A percentile compares a stretch with the other conserved stretches of the same genome.
These are phyloP conservation scores for Arachnopeziza araneosa DNA, from an alignment of 2,329 filamentous ascomycete species.

Conservation along the genomic window DNA sequence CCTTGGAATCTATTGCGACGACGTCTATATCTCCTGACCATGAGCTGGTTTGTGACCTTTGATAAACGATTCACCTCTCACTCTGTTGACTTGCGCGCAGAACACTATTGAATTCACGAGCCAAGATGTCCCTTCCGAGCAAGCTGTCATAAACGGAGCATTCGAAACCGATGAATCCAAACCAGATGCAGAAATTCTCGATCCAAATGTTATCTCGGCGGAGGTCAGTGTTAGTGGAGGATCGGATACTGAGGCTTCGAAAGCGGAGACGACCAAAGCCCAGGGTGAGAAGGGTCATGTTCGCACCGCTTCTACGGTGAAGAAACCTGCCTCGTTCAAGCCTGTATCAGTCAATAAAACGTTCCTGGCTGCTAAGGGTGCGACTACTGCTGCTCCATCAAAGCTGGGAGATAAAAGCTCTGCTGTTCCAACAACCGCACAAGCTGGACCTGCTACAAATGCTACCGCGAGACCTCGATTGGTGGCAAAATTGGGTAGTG, in stretches of 20 bases:
- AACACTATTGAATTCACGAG: slow-evolving; percentile 43
- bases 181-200: slow-evolving; percentile 49
- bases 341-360: slow-evolving; percentile 80
- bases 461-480: slow-evolving; percentile 62
- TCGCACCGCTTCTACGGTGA: slow-evolving; percentile 54
- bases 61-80: not conserved
- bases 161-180: slow-evolving; percentile 46
- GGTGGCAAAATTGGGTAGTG: slow-evolving; percentile 67
- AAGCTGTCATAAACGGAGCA: slow-evolving; percentile 42
- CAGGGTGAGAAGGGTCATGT: slow-evolving; percentile 54
- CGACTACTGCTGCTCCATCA: slow-evolving; percentile 38
- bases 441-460: slow-evolving; percentile 41
- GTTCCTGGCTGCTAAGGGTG: slow-evolving; percentile 68
- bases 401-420: slow-evolving; percentile 49
- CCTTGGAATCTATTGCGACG: slow-evolving; percentile 41
- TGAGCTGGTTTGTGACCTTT: slow-evolving; percentile 27
- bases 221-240: slow-evolving; percentile 67
- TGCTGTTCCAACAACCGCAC: slow-evolving; percentile 38
- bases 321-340: slow-evolving; percentile 77
- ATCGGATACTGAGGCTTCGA: slow-evolving; percentile 71
- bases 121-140: slow-evolving; percentile 40
- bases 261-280: slow-evolving; percentile 46
- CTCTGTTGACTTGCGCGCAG: slow-evolving; percentile 23
- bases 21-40: slow-evolving; percentile 24
- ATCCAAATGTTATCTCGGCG: slow-evolving; percentile 55